Base-by-base conservation (phyloP, 1,284 basidiomycete species). In the Microbotryum violaceum region DNA sequence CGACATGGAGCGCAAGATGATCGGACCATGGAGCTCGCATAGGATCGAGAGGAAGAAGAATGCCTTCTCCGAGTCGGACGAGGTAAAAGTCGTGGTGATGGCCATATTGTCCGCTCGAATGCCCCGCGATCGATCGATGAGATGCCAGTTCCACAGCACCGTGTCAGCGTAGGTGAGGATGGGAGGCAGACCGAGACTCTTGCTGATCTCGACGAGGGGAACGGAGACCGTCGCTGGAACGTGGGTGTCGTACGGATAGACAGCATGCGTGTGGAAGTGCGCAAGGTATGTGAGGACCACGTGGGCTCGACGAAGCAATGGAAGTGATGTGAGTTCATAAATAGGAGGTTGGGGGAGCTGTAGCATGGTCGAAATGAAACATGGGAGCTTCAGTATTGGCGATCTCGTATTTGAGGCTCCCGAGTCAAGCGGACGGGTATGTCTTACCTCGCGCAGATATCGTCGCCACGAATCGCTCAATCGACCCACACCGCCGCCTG, bases 101-200 rank as follows among this genome's bases (percentile, higher is more conserved):
- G 79, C 78, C 47, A 89, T 75, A 69, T 86, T 85, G 70, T 70
- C 69, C 14, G 69, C 63, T 18, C 64, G 60, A 37, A 76, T 64
- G 3, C 75, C 75, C 8, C 57, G 64, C 0, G 68, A 33, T 9
- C 71, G 65, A 60, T 77, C 71, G 21, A 68, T 63, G 47, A 74
- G 65, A 16, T 58, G 75, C 89, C 90, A 96, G 73, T 97, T 96
- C 79, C 92, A 97, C 8, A 97, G 80, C 3, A 97, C 92, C 33
- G 87, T 88, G 74, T 94, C 92, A 14, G 92, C 88, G 72, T 96
- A 97, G 2, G 92, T 97, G 52, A 94, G 80, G 49, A 97, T 81
- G 0, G 93, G 92, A 0, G 94, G 92, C 1, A 97, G 77, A 63
- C 88, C 87, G 18, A 97, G 82, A 55, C 87, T 79, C 0, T 80